phyloP scores from a whole-genome alignment of 2,329 filamentous ascomycete genomes.

The Pestalotiopsis sp. region DNA sequence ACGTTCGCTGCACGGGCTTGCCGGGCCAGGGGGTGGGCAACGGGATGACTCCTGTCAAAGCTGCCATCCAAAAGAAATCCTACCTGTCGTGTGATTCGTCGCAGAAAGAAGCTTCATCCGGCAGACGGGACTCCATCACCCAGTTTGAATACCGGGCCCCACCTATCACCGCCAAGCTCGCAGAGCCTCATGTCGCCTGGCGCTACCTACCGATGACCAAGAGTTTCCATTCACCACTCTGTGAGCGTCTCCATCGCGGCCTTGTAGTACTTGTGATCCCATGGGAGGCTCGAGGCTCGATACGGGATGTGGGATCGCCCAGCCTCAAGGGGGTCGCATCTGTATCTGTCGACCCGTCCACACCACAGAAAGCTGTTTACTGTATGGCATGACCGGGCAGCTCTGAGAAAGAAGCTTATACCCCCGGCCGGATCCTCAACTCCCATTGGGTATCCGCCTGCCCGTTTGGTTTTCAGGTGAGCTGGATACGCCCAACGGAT shows the following conservation, averaged over 20 bases:
- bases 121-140: not conserved
- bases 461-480: not conserved
- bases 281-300: not conserved
- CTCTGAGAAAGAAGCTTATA: not conserved
- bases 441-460: not conserved
- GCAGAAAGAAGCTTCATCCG: slow-evolving; percentile 4
- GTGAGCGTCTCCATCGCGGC: not conserved
- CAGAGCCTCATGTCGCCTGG: not conserved
- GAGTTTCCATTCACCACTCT: not conserved
- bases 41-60: slow-evolving; percentile 8
- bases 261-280: not conserved
- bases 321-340: not conserved
- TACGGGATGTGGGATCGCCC: not conserved
- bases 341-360: not conserved
- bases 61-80: slow-evolving; percentile 8
- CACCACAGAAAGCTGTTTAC: not conserved
- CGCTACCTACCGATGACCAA: too few species aligned
- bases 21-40: not conserved
- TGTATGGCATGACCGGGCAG: not conserved
- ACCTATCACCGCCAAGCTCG: not conserved
- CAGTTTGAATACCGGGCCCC: not conserved
- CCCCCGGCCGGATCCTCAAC: not conserved
- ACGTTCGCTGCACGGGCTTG: slow-evolving; percentile 3
- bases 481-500: slow-evolving; percentile 4
- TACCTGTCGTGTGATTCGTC: slow-evolving; percentile 10